A percentile compares a stretch with the other conserved stretches of the same genome.
Evolutionary conservation across 176 grass and related monocot species (phyloP).

Genomic region (Metroxylon sagu): DNA sequence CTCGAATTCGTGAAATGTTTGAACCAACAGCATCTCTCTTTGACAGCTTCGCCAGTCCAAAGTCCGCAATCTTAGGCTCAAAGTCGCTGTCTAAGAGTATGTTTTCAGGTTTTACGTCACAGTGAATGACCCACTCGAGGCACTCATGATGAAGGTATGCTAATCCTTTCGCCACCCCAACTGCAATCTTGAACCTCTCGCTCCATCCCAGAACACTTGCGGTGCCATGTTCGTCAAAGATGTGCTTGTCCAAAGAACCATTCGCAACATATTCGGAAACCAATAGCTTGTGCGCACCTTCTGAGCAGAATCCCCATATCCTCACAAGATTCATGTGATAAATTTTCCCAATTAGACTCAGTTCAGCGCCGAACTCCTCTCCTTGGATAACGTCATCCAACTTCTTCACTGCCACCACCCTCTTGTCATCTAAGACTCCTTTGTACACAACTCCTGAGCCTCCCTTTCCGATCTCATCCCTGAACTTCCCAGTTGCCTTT

Average conservation of each 20-base stretch:
- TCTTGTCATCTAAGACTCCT: conserved; percentile 14
- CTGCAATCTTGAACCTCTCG: conserved; percentile 27
- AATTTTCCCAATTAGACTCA: conserved; percentile 20
- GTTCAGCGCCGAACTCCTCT: conserved; percentile 22
- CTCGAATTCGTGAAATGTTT: conserved; percentile 13
- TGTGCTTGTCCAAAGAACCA: conserved; percentile 23
- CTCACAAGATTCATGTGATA: conserved; percentile 29
- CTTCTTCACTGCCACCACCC: conserved; percentile 17
- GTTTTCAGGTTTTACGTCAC: conserved; percentile 47
- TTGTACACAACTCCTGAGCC: conserved; percentile 21
- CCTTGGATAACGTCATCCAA: conserved; percentile 22
- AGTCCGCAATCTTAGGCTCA: conserved; percentile 30
- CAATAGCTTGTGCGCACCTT: conserved; percentile 15
- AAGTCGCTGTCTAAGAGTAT: conserved; percentile 24
- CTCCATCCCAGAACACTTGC: conserved; percentile 14
- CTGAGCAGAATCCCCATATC: conserved; percentile 22
- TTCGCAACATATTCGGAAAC: conserved; percentile 24
- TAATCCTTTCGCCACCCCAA: conserved; percentile 28
- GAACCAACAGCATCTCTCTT: conserved; percentile 15
- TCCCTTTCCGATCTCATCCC: conserved; percentile 15
- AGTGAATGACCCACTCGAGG: conserved; percentile 50
- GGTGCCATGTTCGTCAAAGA: background rate
- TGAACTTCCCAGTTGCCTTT: conserved; percentile 16
- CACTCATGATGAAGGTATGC: conserved; percentile 51
- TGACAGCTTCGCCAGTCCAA: conserved; percentile 11